Conservation (phyloP, 805 yeast species). For the Torulaspora indica region DNA sequence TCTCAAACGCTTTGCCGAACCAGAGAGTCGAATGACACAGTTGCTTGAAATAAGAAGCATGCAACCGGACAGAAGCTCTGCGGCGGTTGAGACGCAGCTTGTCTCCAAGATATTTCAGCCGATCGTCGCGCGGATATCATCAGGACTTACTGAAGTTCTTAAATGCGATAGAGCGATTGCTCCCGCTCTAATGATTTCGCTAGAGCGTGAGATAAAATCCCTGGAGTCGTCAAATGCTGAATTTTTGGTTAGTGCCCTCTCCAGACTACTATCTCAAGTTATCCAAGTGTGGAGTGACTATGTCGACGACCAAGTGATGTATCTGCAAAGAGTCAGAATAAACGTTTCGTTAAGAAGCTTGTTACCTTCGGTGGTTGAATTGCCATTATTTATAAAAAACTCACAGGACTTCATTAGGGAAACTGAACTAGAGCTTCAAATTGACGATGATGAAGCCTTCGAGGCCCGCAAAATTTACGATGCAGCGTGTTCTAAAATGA, state of each 20-base stretch:
- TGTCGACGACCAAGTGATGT: slow-evolving; percentile 48
- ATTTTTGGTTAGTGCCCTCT: slow-evolving; percentile 48
- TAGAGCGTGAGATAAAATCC: slow-evolving; percentile 38
- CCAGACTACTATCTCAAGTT: slow-evolving; percentile 49
- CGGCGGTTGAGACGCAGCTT: slow-evolving; percentile 41
- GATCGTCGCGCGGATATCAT: slow-evolving; percentile 26
- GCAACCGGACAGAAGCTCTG: slow-evolving; percentile 45
- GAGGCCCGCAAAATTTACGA: slow-evolving; percentile 9
- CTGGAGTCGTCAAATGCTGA: slow-evolving; percentile 58
- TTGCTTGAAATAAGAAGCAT: slow-evolving; percentile 38
- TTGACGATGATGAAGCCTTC: slow-evolving; percentile 5
- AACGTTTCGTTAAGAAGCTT: slow-evolving; percentile 38
- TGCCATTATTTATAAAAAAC: slow-evolving; percentile 44
- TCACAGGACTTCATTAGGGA: slow-evolving; percentile 32
- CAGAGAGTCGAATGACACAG: slow-evolving; percentile 22
- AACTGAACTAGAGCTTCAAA: slow-evolving; percentile 18
- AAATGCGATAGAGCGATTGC: slow-evolving; percentile 39
- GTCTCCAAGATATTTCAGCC: slow-evolving; percentile 46
- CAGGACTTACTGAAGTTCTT: slow-evolving; percentile 34
- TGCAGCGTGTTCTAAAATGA: slow-evolving; percentile 11
- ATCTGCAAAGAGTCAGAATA: slow-evolving; percentile 38
- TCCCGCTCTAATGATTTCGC: slow-evolving; percentile 41
- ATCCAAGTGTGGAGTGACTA: slow-evolving; percentile 55
- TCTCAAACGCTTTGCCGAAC: slow-evolving; percentile 34
- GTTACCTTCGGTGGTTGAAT: slow-evolving; percentile 43